Percentiles rank a stretch among this genome's conserved stretches.
phyloP scores from a whole-genome alignment of 1,284 basidiomycete genomes.

The Apiotrichum akiyoshidainum region DNA sequence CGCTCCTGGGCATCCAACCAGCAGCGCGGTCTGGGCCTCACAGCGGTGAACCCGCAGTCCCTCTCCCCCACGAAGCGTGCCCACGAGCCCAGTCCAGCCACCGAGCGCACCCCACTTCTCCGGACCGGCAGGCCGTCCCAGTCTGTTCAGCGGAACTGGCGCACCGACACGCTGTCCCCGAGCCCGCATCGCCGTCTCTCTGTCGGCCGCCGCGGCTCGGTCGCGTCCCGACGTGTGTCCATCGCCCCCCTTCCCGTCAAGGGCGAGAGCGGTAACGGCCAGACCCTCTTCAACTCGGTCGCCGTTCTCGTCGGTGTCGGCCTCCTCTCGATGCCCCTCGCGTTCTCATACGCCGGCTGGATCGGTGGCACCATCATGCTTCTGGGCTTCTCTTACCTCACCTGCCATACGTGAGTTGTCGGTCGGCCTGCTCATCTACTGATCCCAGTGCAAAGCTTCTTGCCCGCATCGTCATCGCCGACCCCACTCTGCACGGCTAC shows the following conservation, averaged over 20 bases:
- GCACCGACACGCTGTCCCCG: conserved; percentile 4
- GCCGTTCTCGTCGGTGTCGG: conserved; percentile 85
- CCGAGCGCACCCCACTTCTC: conserved; percentile 12
- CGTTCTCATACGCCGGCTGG: conserved; percentile 86
- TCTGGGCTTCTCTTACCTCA: conserved; percentile 70
- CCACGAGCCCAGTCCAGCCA: neutral
- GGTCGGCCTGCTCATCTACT: too few species aligned
- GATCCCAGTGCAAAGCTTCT: conserved; percentile 72
- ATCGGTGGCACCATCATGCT: conserved; percentile 69
- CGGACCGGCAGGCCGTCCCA: neutral
- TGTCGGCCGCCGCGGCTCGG: conserved; percentile 5
- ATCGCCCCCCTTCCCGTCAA: conserved; percentile 18
- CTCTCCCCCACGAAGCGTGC: neutral
- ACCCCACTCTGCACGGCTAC: conserved; percentile 72
- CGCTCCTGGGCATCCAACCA: neutral
- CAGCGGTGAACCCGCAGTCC: neutral
- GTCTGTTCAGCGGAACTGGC: conserved; percentile 3
- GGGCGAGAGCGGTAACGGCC: conserved; percentile 71
- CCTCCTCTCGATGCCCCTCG: conserved; percentile 82
- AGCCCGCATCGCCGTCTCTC: conserved; percentile 1
- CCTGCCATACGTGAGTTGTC: conserved; percentile 75
- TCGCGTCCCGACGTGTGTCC: conserved; percentile 10
- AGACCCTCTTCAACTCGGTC: conserved; percentile 86
- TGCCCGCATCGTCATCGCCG: conserved; percentile 67
- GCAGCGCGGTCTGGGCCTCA: conserved; percentile 5